Conservation (phyloP, 768 basidiomycete species). For the Chlorophyllum brunneum region DNA sequence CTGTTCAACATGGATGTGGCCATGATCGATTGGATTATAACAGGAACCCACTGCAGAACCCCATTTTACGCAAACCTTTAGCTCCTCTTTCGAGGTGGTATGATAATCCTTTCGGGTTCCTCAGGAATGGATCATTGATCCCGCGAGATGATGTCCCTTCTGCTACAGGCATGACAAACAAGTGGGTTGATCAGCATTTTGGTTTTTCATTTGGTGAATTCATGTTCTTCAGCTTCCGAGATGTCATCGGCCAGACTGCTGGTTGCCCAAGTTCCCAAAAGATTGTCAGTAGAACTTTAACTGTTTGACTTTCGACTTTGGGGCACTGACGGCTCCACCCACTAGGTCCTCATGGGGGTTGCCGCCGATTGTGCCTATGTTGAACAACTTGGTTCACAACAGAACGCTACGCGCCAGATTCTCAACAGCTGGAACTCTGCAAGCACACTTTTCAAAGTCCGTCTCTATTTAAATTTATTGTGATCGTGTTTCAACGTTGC, state of each 20-base stretch:
- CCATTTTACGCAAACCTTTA: constrained; percentile 36
- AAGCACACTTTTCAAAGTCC: constrained; percentile 64
- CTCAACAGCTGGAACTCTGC: constrained; percentile 80
- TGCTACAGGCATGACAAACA: constrained; percentile 40
- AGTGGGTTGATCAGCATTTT: constrained; percentile 35
- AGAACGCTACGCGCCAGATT: constrained; percentile 71
- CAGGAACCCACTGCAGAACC: constrained; percentile 49
- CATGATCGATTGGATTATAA: constrained; percentile 74
- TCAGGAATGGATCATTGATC: constrained; percentile 5
- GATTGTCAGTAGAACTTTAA: constrained; percentile 42
- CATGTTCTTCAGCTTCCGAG: constrained; percentile 50
- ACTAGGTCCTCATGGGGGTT: constrained; percentile 74
- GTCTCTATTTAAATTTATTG: constrained; percentile 8
- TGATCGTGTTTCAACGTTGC: constrained; percentile 2
- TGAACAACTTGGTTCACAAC: constrained; percentile 52
- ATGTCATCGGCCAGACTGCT: constrained; percentile 58
- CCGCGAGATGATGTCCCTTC: constrained; percentile 52
- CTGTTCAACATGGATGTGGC: constrained; percentile 47
- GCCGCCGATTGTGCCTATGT: constrained; percentile 86
- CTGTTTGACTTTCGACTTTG: neutral
- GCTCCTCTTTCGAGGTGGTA: constrained; percentile 34
- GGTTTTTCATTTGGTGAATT: constrained; percentile 10
- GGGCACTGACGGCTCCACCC: constrained; percentile 2
- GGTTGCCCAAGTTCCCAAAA: constrained; percentile 75
- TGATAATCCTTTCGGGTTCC: constrained; percentile 18